A percentile compares a stretch with the other conserved stretches of the same genome.
phyloP scores from a whole-genome alignment of 2,329 filamentous ascomycete species.

The Trichoderma oligosporum region DNA sequence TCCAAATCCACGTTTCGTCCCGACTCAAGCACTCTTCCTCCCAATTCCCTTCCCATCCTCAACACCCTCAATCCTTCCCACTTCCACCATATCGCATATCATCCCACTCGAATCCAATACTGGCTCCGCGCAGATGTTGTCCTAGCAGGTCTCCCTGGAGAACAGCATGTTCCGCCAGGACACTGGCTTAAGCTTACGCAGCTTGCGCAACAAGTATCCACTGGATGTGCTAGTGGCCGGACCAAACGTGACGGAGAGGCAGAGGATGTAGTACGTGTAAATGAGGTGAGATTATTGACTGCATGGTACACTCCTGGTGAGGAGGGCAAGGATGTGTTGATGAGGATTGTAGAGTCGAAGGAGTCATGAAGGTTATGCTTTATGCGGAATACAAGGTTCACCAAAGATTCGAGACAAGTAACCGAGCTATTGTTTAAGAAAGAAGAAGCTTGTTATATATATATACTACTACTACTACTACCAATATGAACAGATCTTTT shows the following conservation, averaged over 20 bases:
- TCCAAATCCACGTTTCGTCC: not conserved
- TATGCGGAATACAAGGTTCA: too few species aligned
- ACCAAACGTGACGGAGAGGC: too few species aligned
- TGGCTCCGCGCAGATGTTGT: slow-evolving; percentile 19
- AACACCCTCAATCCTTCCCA: not conserved
- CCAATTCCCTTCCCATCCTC: not conserved
- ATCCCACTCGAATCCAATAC: slow-evolving; percentile 18
- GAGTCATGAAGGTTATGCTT: too few species aligned
- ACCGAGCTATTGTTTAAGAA: not conserved
- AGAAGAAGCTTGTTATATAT: too few species aligned
- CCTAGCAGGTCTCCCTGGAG: slow-evolving; percentile 16
- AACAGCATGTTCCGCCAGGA: slow-evolving; percentile 12
- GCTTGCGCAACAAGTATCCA: slow-evolving; percentile 9
- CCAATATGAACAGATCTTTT: not conserved
- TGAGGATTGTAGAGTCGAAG: not conserved
- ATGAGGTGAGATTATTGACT: not conserved
- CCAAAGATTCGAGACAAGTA: not conserved
- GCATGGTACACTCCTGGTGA: not conserved
- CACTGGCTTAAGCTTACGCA: slow-evolving; percentile 21
- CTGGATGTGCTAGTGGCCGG: not conserved
- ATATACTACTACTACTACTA: too few species aligned
- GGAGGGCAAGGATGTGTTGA: not conserved
- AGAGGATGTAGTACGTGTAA: not conserved
- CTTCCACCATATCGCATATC: not conserved
- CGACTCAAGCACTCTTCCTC: slow-evolving; percentile 9